A percentile compares a stretch with the other conserved stretches of the same genome.
Conservation (phyloP, 495 filamentous ascomycete genomes). For the Penicillium malachiteum region DNA sequence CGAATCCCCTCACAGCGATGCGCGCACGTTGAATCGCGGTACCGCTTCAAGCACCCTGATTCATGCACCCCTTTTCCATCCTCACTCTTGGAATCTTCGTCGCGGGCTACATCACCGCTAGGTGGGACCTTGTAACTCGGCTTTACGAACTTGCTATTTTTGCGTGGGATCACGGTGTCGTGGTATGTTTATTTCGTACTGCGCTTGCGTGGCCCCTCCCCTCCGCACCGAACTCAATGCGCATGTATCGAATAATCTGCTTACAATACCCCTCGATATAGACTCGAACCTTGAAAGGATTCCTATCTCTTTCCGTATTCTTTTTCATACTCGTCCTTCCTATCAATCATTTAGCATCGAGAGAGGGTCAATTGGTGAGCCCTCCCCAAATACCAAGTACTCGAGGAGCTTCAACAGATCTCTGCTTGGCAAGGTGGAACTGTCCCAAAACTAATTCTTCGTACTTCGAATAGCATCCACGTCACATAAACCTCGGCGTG, state of each 20-base stretch:
- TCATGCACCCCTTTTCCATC: slow-evolving; percentile 96
- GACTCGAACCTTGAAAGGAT: slow-evolving; percentile 72
- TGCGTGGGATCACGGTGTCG: slow-evolving; percentile 97
- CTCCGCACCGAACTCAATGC: slow-evolving; percentile 5
- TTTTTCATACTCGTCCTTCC: slow-evolving; percentile 76
- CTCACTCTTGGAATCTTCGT: slow-evolving; percentile 96
- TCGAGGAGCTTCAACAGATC: not conserved
- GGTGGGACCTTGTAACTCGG: slow-evolving; percentile 95
- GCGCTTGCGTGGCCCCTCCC: slow-evolving; percentile 13
- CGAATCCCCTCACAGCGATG: slow-evolving; percentile 27
- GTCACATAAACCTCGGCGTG: slow-evolving; percentile 75
- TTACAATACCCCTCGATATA: slow-evolving; percentile 21
- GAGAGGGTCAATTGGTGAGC: slow-evolving; percentile 64
- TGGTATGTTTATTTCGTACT: slow-evolving; percentile 58
- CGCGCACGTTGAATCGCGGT: slow-evolving; percentile 33
- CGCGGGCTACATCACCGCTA: slow-evolving; percentile 97
- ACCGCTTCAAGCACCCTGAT: slow-evolving; percentile 43
- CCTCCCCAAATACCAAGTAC: not conserved
- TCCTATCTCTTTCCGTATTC: slow-evolving; percentile 69
- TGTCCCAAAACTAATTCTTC: slow-evolving; percentile 11
- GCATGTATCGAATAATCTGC: not conserved
- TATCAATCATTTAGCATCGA: slow-evolving; percentile 67
- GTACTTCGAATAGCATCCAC: slow-evolving; percentile 66
- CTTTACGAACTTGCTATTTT: slow-evolving; percentile 95
- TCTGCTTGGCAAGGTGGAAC: not conserved